A percentile compares a stretch with the other conserved stretches of the same genome.
Evolutionary conservation across 257 asterid species (phyloP).

Genomic region (Solanum pinnatisectum): DNA sequence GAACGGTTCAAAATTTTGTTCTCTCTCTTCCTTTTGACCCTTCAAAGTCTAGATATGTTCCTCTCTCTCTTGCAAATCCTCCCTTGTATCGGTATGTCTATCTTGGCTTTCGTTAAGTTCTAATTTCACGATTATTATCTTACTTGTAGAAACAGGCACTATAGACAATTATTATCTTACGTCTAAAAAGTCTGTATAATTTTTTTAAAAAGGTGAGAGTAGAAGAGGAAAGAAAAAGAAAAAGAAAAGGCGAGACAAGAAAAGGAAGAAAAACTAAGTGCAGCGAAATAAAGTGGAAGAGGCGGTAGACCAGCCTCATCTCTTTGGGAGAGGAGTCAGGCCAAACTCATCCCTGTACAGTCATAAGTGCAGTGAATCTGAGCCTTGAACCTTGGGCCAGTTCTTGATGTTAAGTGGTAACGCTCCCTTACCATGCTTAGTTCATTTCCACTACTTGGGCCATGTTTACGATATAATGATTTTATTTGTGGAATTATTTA

Average conservation of each 20-base stretch:
- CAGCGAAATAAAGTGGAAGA: not conserved
- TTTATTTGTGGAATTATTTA: not conserved
- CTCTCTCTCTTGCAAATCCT: not conserved
- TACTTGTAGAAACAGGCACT: not conserved
- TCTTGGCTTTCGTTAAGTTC: not conserved
- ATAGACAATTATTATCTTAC: not conserved
- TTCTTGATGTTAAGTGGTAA: not conserved
- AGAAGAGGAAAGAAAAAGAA: not conserved
- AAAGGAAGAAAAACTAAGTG: not conserved
- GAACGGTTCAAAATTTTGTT: not conserved
- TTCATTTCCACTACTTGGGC: not conserved
- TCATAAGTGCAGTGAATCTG: not conserved
- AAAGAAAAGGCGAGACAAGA: not conserved
- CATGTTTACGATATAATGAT: not conserved
- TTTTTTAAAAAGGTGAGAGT: not conserved
- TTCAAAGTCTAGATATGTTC: not conserved
- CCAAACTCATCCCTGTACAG: not conserved
- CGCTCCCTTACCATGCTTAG: not conserved
- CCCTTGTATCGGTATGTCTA: not conserved
- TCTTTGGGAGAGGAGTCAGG: not conserved
- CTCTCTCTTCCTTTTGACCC: not conserved
- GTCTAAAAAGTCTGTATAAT: not conserved
- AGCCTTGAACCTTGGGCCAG: not conserved
- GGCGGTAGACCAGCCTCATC: not conserved
- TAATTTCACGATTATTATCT: not conserved